Evolutionary conservation across 306 rosid genomes (phyloP).

Genomic region (Acmispon strigosus): DNA sequence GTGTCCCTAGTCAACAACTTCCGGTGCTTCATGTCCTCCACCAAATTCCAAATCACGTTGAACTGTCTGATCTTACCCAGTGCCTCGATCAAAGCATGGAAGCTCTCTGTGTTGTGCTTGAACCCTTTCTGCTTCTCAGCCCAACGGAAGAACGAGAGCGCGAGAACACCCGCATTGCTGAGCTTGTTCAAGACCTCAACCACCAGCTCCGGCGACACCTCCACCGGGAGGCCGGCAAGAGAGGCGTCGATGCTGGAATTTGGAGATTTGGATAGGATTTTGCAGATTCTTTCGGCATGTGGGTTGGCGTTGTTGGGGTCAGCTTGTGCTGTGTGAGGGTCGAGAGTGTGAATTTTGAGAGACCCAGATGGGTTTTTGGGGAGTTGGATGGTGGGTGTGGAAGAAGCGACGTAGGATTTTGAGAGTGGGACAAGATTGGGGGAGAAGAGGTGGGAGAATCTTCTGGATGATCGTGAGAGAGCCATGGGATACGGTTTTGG

Average conservation of each 20-base stretch:
- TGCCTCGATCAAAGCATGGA: slow-evolving; percentile 64
- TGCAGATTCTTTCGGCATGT: slow-evolving; percentile 40
- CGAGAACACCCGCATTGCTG: slow-evolving; percentile 67
- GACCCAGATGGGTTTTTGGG: not conserved
- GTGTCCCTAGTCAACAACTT: slow-evolving; percentile 52
- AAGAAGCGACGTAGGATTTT: not conserved
- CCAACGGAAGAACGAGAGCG: slow-evolving; percentile 80
- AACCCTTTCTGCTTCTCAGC: slow-evolving; percentile 65
- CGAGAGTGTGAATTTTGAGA: not conserved
- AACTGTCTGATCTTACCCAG: slow-evolving; percentile 81
- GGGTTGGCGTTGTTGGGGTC: slow-evolving; percentile 16
- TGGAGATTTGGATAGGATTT: slow-evolving; percentile 30
- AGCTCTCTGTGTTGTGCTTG: slow-evolving; percentile 42
- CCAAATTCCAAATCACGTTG: slow-evolving; percentile 66
- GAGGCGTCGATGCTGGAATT: slow-evolving; percentile 26
- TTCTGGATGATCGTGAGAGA: slow-evolving; percentile 18
- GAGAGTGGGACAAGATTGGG: slow-evolving; percentile 8
- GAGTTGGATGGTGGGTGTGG: not conserved
- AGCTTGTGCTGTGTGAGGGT: slow-evolving; percentile 11
- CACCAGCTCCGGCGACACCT: slow-evolving; percentile 42
- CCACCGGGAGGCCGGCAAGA: slow-evolving; percentile 26
- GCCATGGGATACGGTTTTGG: slow-evolving; percentile 25
- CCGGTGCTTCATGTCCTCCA: slow-evolving; percentile 56
- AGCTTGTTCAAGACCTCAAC: slow-evolving; percentile 60
- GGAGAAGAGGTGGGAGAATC: not conserved